Evolutionary conservation across 148 eudicot genomes (phyloP), one percentile per base, ranked within the genome.

Genomic region (Persicaria tinctoria): DNA sequence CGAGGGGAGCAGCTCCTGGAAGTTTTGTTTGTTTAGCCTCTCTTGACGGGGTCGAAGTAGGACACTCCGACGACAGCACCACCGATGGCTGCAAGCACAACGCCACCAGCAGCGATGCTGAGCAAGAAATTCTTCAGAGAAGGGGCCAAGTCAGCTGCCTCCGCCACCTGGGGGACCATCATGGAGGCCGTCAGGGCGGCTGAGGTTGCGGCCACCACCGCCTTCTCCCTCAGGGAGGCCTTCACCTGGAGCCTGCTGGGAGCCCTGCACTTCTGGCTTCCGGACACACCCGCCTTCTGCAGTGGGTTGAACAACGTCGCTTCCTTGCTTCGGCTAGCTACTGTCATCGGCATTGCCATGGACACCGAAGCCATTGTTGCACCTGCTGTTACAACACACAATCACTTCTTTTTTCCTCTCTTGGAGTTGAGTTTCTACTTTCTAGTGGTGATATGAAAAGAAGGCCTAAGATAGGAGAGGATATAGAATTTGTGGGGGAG

Each of bases 21-120:
- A 32, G 2, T 20, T 23, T 23, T 2, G 12, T 62, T 60, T 62
- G 44, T 27, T 68, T 51, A 76, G 73, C 73, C 56, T 51, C 78
- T 60, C 62, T 88, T 88, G 60, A 88, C 91, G 71, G 91, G 91
- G 12, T 88, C 89, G n/a, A 88, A 88, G 86, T 84, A 85, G 75
- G 91, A 76, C 9, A 88, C 89, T 57, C 86, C 89, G 51, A 88
- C 72, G 54, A 87, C 75, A 78, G 83, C 91, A 3, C 91, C 88
- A 7, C 86, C 9, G 49, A 87, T 78, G 46, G 73, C 91, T 12
- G 56, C 57, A 49, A 88, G 84, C 54, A 88, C 89, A 54, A 84
- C 84, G 0, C 89, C 89, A 60, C 91, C 91, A 62, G 91, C 84
- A 5, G 51, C 77, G 71, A 88, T 86, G 77, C 91, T 88, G 6